phyloP scores from a whole-genome alignment of 2,329 filamentous ascomycete genomes.

The Achaetomium macrosporum region DNA sequence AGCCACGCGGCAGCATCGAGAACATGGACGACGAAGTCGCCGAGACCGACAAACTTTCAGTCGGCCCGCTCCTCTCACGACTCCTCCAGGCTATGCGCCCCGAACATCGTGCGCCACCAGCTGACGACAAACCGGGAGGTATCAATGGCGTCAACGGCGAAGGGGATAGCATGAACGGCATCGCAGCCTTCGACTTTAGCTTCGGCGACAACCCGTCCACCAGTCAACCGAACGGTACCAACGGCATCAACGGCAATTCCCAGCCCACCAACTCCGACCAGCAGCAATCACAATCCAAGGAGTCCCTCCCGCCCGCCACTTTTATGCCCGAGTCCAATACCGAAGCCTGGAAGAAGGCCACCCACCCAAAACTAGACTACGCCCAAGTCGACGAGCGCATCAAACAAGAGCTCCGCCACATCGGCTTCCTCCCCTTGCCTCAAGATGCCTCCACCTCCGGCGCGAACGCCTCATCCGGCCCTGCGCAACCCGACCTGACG shows the following conservation, averaged over 20 bases:
- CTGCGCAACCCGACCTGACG: conserved; percentile 20
- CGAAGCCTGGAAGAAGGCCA: conserved; percentile 73
- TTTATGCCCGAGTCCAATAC: conserved; percentile 72
- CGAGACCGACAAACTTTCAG: conserved; percentile 83
- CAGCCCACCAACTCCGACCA: conserved; percentile 21
- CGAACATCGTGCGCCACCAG: conserved; percentile 53
- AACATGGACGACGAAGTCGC: conserved; percentile 79
- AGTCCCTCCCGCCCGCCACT: conserved; percentile 61
- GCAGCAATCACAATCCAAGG: background rate
- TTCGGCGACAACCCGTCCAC: conserved; percentile 15
- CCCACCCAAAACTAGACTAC: conserved; percentile 73
- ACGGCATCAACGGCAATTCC: conserved; percentile 17
- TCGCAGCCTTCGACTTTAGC: conserved; percentile 47
- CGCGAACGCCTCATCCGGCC: background rate
- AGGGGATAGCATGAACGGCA: conserved; percentile 52
- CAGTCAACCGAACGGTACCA: conserved; percentile 31
- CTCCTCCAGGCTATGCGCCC: conserved; percentile 76
- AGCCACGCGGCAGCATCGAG: conserved; percentile 79
- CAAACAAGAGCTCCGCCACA: conserved; percentile 83
- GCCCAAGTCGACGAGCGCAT: conserved; percentile 82
- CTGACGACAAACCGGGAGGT: conserved; percentile 48
- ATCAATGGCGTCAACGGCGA: conserved; percentile 43
- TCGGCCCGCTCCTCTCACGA: conserved; percentile 78
- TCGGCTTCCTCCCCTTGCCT: conserved; percentile 67
- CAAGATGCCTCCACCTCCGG: conserved; percentile 10